Evolutionary conservation across 2,329 filamentous ascomycete species (phyloP), one percentile per base, ranked within the genome.

Genomic region (Septoria linicola): DNA sequence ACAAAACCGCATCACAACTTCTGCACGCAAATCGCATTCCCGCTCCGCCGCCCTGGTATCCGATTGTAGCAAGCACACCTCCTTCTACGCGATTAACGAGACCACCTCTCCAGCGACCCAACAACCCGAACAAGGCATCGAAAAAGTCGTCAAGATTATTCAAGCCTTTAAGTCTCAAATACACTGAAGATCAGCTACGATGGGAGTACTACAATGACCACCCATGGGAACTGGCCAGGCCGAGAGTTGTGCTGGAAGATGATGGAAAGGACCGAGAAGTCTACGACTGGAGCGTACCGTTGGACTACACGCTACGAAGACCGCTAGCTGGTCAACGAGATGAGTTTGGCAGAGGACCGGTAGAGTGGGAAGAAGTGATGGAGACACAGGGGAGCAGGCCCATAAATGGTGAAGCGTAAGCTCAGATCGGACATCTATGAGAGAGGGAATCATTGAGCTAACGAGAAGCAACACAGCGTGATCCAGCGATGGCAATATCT

Each of bases 181-280:
- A 93, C 68, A 82, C 87, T 54, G 93, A 99, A 70, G 93, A 99
- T 72, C 72, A 75, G 54, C 77, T 99, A 65, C 85, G 93, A 58
- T 77, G 73, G 60, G 82, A 84, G 21, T 99, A 97, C 74, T 99
- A 88, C 76, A 83, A 80, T 65, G 92, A 99, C 70, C 93, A 99
- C 69, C 93, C 93, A 4, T 99, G 93, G 93, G 93, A 99, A 73
- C 75, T 99, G 66, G 93, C 93, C 14, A 80, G 92, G 57, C 93
- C 93, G 48, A 80, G 89, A 61, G 78, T 96, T 52, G 76, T 99
- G 40, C 74, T 97, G 8, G 93, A 99, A 73, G 77, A 84, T 61
- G 87, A 92, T 64, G 93, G 93, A 46, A 87, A 86, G 67, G 92
- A 99, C 66, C 77, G 82, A 44, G 81, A 85, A 68, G 76, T 73